Evolutionary conservation across 1,284 basidiomycete species (phyloP).

Genomic region (Schizopora paradoxa): DNA sequence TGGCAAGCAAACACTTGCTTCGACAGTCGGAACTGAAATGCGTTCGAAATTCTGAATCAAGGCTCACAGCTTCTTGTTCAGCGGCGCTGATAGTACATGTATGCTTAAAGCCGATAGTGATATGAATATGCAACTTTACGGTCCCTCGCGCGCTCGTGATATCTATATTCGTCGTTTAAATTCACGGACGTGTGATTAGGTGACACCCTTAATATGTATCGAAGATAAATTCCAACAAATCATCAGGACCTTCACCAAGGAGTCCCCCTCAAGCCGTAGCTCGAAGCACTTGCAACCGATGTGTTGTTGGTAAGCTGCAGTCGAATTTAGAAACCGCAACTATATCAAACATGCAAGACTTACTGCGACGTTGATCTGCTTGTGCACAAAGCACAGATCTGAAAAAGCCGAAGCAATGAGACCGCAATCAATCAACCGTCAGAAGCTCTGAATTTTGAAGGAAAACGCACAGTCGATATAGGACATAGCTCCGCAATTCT

Average conservation of each 20-base stretch:
- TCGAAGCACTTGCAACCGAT: slow-evolving; percentile 8
- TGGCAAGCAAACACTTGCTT: too few relatives aligned
- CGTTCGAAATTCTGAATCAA: too few relatives aligned
- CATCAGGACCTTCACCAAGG: slow-evolving; percentile 14
- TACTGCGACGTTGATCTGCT: slow-evolving; percentile 59
- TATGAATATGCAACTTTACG: neutral
- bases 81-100: neutral
- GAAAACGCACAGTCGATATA: slow-evolving; percentile 75
- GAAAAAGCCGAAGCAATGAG: neutral
- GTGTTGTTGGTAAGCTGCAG: slow-evolving; percentile 15
- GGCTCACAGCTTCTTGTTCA: too few relatives aligned
- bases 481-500: slow-evolving; percentile 91
- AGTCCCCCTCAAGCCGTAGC: slow-evolving; percentile 14
- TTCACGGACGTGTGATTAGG: too few relatives aligned
- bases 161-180: too few relatives aligned
- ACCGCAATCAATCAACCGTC: neutral
- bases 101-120: neutral
- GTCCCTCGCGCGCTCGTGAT: too few relatives aligned
- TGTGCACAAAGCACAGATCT: slow-evolving; percentile 53
- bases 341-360: slow-evolving; percentile 26
- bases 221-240: too few relatives aligned
- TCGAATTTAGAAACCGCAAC: neutral
- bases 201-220: too few relatives aligned
- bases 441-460: slow-evolving; percentile 31
- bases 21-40: too few relatives aligned